Percentiles rank a stretch among this genome's conserved stretches.
Conservation (phyloP, 1,284 basidiomycete genomes). For the Ceratobasidium sp. region DNA sequence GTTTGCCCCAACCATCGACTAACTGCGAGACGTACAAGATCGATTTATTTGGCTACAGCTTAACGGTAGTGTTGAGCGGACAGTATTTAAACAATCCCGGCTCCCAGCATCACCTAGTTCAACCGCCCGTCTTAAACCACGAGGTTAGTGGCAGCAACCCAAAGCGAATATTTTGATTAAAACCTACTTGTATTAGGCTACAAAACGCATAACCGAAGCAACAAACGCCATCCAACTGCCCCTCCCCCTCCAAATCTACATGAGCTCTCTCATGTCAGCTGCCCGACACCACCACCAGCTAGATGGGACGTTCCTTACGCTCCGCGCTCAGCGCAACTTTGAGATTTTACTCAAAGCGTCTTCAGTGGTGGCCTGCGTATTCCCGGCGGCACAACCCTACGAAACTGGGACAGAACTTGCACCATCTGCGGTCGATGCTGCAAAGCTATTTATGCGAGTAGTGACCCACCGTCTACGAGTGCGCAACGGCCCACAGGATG, state of each 20-base stretch:
- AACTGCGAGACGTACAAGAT: conserved; percentile 60
- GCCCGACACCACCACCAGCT: conserved; percentile 74
- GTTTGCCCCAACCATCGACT: conserved; percentile 35
- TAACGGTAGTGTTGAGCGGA: conserved; percentile 58
- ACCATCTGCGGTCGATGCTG: conserved; percentile 40
- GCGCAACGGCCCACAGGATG: conserved; percentile 31
- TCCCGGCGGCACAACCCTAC: conserved; percentile 38
- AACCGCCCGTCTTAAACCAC: conserved; percentile 23
- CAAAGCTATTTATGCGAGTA: conserved; percentile 35
- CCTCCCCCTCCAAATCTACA: conserved; percentile 67
- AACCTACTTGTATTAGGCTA: conserved; percentile 46
- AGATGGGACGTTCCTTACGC: conserved; percentile 73
- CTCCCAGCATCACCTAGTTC: conserved; percentile 48
- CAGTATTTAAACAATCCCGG: conserved; percentile 52
- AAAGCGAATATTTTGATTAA: conserved; percentile 57
- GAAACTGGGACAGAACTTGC: not conserved
- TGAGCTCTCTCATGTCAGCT: conserved; percentile 76
- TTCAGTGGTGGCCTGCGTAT: conserved; percentile 61
- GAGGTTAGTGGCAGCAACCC: conserved; percentile 32
- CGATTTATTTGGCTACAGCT: conserved; percentile 80
- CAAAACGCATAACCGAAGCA: conserved; percentile 52
- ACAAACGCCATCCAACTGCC: conserved; percentile 57
- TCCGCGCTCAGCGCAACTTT: conserved; percentile 67
- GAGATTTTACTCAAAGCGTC: conserved; percentile 70
- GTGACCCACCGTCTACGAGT: conserved; percentile 33